These are phyloP conservation scores for Aureobasidium uvarum DNA, from an alignment of 2,329 filamentous ascomycete genomes.

Conservation along the genomic window DNA sequence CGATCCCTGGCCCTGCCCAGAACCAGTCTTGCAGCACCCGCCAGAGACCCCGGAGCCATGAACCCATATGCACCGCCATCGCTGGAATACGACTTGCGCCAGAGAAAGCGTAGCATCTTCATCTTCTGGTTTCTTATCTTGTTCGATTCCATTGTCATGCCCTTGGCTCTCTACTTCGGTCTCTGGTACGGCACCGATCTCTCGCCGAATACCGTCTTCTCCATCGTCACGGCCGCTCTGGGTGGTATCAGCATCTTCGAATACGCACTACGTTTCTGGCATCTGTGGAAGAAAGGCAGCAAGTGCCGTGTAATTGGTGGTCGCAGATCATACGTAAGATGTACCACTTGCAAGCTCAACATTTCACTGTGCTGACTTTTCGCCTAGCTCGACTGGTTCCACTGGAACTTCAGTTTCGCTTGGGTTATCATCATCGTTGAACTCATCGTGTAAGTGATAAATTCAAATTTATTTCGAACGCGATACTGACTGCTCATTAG, in stretches of 20 bases:
- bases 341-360: background rate
- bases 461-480: background rate
- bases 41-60: conserved; percentile 3
- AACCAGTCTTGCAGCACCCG: conserved; percentile 20
- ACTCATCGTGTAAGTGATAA: conserved; percentile 49
- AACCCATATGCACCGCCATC: conserved; percentile 46
- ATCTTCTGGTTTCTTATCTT: conserved; percentile 61
- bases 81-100: conserved; percentile 56
- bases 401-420: conserved; percentile 56
- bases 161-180: conserved; percentile 60
- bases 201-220: conserved; percentile 53
- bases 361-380: background rate
- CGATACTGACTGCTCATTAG: conserved; percentile 34
- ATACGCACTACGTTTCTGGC: conserved; percentile 51
- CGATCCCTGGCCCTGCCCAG: conserved; percentile 18
- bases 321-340: conserved; percentile 42
- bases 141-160: conserved; percentile 58
- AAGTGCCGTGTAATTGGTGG: conserved; percentile 54
- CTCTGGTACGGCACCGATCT: conserved; percentile 59
- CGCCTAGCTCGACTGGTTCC: conserved; percentile 55
- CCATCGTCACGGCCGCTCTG: conserved; percentile 54
- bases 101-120: conserved; percentile 55
- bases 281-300: conserved; percentile 53
- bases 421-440: conserved; percentile 59
- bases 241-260: conserved; percentile 56